Base-by-base conservation (phyloP, 2,329 filamentous ascomycete genomes). In the Teratosphaeria gauchensis region DNA sequence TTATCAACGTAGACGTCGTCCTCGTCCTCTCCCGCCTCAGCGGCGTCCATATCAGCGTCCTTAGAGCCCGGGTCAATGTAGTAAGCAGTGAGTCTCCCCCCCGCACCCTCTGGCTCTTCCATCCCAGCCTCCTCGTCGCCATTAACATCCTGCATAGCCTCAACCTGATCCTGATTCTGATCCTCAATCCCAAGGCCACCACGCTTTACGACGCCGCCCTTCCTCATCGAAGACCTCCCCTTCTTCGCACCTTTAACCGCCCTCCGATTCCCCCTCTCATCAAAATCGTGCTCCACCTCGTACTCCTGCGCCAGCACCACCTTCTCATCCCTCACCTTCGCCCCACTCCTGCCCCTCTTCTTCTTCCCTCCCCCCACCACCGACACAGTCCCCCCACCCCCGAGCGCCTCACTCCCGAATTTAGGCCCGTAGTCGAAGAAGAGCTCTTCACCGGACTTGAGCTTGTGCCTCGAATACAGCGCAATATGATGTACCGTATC, bases 401-500 rank as follows among this genome's bases (percentile, higher is more conserved):
- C 66, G 3, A 71, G 62, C 51, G 66, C 60, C 7, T 69, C 64
- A 12, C 64, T 53, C 0, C 65, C 64, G 53, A 71, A 72, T 46
- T 60, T 56, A 12, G 66, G 66, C 1, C 87, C 87, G 65, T 95
- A 94, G 68, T 92, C 83, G 72, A 92, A 95, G 69, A 90, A 88
- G 0, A 95, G 75, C 72, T 94, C 89, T 61, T 90, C 86, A 28
- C 89, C 89, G 3, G 82, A 78, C 59, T 80, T 78, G 67, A 94
- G 87, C 48, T 87, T 80, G 1, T 82, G 78, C 57, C 80, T 77
- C 0, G 89, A 88, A 53, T 82, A 84, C 65, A 94, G 87, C 52
- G 85, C 87, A 69, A 94, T 90, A 14, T 90, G 83, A 65, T 86
- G 68, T 1, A 89, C 85, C 28, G 86, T 86, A 65, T 90, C 89